phyloP scores from a whole-genome alignment of 192 early-diverging fungal genomes.

The Coemansia sp. region DNA sequence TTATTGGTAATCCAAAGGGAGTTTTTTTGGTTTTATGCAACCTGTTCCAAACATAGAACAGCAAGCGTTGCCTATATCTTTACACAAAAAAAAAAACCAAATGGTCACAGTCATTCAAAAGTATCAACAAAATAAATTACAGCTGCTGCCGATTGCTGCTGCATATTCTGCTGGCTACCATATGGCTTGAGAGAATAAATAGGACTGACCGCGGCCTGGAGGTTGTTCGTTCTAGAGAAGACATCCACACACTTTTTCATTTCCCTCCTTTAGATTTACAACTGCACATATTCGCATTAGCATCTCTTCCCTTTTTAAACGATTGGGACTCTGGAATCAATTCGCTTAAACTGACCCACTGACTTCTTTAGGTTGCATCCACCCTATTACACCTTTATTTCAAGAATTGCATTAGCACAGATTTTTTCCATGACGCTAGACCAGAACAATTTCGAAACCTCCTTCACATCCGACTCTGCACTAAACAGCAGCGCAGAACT shows the following conservation, averaged over 20 bases:
- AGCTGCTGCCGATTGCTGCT: constrained; percentile 5
- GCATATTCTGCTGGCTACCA: constrained; percentile 11
- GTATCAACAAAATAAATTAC: too few relatives aligned
- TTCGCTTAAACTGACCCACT: not conserved
- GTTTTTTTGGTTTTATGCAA: constrained; percentile 9
- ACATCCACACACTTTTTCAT: too few relatives aligned
- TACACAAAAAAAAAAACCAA: constrained; percentile 7
- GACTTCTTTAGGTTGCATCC: too few relatives aligned
- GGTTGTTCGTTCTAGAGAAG: too few relatives aligned
- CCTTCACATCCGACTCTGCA: not conserved
- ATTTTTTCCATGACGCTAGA: not conserved
- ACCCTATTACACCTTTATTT: too few relatives aligned
- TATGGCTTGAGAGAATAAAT: constrained; percentile 17
- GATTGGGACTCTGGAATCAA: not conserved
- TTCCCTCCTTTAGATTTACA: not conserved
- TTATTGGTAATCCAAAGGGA: constrained; percentile 16
- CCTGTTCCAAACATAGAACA: constrained; percentile 35
- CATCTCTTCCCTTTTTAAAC: not conserved
- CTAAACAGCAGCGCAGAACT: not conserved
- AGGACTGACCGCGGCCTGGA: constrained; percentile 1
- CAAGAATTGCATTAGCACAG: not conserved
- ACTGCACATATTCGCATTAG: not conserved
- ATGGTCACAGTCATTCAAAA: too few relatives aligned
- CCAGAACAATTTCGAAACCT: not conserved
- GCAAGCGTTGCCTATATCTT: constrained; percentile 6